Evolutionary conservation across 1,284 basidiomycete species (phyloP), one percentile per base, ranked within the genome.

Genomic region (Meira nashicola): DNA sequence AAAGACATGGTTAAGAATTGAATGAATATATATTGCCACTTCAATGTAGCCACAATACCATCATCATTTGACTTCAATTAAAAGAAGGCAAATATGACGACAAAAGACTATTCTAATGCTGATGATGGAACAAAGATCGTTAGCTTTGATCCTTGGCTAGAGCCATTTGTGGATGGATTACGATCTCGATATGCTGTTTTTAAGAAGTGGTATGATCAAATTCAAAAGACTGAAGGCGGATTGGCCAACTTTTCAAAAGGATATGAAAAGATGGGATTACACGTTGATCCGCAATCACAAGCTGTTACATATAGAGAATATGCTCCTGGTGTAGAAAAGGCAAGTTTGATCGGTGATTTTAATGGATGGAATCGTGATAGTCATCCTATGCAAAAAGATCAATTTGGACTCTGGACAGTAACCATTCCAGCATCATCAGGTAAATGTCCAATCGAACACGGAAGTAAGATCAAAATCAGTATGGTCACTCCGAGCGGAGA

Each of bases 381-480:
- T 15, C 67, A 71, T 88, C 15, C 89, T 93, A 90, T 98, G 91
- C 86, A 81, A 56, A 92, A 86, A 81, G 83, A 92, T 72, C 73
- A 85, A n/a, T 98, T 85, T 78, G 94, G 94, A 52, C 85, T 95
- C n/a, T 98, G 91, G 89, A 88, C 90, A 78, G 86, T 92, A 64
- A 85, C 82, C 39, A 70, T 98, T 2, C 87, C 89, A n/a, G 54
- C 25, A 0, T 80, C 83, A 10, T 4, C 4, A 3, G 90, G 90
- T 1, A 82, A 84, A 53, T 89, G 88, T 70, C 87, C 87, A 17
- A 95, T 98, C 70, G 87, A 89, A 33, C 94, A 98, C 78, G 90
- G 96, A 79, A 89, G 89, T 55, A 96, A 93, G 82, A 71, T 96
- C 74, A 96, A 96, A 83, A 60, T 67, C 64, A 64, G 64, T 8